Evolutionary conservation across 306 rosid species (phyloP).

Genomic region (Abrus precatorius): DNA sequence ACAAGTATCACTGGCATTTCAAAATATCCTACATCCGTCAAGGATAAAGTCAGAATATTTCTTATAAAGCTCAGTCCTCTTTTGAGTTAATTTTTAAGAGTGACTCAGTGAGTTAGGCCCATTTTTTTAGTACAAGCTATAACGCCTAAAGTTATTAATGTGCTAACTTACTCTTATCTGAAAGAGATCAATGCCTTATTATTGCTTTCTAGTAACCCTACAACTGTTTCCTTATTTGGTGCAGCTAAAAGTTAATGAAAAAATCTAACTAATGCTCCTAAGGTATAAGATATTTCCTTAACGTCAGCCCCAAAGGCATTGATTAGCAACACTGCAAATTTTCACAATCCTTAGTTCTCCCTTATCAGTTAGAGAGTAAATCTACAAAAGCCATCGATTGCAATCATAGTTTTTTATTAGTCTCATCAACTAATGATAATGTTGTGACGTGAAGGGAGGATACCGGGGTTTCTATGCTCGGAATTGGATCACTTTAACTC

Average conservation of each 20-base stretch:
- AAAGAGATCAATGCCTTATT: not conserved
- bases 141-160: not conserved
- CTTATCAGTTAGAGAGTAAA: not conserved
- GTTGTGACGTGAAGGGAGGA: slow-evolving; percentile 78
- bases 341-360: not conserved
- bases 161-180: not conserved
- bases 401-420: slow-evolving; percentile 10
- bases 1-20: too few relatives aligned
- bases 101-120: too few relatives aligned
- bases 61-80: too few relatives aligned
- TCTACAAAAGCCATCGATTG: not conserved
- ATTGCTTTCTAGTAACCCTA: slow-evolving; percentile 33
- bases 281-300: too few relatives aligned
- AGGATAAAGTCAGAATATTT: too few relatives aligned
- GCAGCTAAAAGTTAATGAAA: not conserved
- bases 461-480: slow-evolving; percentile 89
- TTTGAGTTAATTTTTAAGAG: too few relatives aligned
- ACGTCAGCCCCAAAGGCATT: too few relatives aligned
- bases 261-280: too few relatives aligned
- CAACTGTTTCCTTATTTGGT: slow-evolving; percentile 23
- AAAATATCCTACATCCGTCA: too few relatives aligned
- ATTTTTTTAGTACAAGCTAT: slow-evolving; percentile 15
- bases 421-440: slow-evolving; percentile 1
- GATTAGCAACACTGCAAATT: not conserved
- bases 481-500: slow-evolving; percentile 73